phyloP scores from a whole-genome alignment of 345 rosid genomes.

The Acer campestre region DNA sequence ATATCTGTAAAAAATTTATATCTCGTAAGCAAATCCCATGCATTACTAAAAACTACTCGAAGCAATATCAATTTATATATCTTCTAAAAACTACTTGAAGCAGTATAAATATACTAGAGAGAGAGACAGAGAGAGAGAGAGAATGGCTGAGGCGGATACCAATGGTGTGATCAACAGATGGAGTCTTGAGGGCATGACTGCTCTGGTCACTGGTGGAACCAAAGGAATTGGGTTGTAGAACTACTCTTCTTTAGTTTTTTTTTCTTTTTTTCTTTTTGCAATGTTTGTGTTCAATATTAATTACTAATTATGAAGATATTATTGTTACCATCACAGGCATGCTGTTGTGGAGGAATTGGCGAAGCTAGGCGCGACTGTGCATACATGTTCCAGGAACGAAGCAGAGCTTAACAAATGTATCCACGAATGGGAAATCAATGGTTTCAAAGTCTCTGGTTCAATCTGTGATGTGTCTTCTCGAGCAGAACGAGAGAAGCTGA shows the following conservation, averaged over 20 bases:
- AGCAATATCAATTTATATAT: too few relatives aligned
- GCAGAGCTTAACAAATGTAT: conserved; percentile 50
- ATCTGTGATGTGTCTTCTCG: conserved; percentile 43
- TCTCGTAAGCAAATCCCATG: too few relatives aligned
- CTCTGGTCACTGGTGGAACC: conserved; percentile 41
- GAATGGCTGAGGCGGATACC: not conserved
- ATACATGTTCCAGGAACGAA: conserved; percentile 66
- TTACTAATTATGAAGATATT: too few relatives aligned
- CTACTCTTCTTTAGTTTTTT: too few relatives aligned
- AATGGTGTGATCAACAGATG: not conserved
- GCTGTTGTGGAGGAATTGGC: conserved; percentile 70
- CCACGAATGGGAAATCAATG: conserved; percentile 37
- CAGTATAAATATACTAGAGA: not conserved
- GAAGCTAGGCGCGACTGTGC: conserved; percentile 58
- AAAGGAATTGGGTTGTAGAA: conserved; percentile 33
- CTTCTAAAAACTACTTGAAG: not conserved
- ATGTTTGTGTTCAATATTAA: too few relatives aligned
- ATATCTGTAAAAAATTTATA: too few relatives aligned
- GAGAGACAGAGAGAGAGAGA: too few relatives aligned
- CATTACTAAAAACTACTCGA: too few relatives aligned
- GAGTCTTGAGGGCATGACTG: conserved; percentile 20
- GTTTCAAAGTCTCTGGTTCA: conserved; percentile 40
- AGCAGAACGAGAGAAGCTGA: conserved; percentile 35
- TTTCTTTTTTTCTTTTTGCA: too few relatives aligned
- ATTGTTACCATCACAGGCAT: conserved; percentile 29